These are phyloP conservation scores for Ophiostoma ips DNA, from an alignment of 2,329 filamentous ascomycete species.

Conservation along the genomic window DNA sequence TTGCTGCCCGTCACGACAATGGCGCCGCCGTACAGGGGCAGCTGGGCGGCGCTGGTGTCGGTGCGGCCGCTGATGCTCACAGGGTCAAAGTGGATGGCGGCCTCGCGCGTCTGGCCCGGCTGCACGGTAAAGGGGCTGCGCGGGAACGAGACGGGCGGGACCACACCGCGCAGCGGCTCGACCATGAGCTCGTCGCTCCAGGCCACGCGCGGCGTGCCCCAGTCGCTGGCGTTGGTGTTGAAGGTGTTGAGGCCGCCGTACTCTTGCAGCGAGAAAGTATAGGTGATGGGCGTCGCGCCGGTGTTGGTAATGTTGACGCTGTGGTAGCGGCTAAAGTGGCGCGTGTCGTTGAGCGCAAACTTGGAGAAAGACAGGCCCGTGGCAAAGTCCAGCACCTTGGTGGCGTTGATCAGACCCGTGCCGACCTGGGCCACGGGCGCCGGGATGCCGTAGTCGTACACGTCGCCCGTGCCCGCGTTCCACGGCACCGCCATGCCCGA, in stretches of 20 bases:
- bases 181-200: not conserved
- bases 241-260: constrained; percentile 21
- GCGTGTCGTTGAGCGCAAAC: constrained; percentile 31
- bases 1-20: not conserved
- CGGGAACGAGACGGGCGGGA: constrained; percentile 5
- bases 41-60: not conserved
- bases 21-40: not conserved
- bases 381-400: constrained; percentile 25
- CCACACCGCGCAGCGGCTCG: constrained; percentile 1
- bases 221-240: constrained; percentile 15
- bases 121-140: constrained; percentile 14
- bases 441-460: constrained; percentile 15
- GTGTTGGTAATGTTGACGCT: constrained; percentile 24
- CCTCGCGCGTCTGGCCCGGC: constrained; percentile 16
- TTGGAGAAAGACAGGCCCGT: constrained; percentile 24
- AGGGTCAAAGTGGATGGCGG: not conserved
- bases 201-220: constrained; percentile 4
- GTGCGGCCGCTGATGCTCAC: not conserved
- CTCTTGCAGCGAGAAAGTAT: constrained; percentile 19
- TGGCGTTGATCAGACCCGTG: constrained; percentile 27
- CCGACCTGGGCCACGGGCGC: constrained; percentile 21
- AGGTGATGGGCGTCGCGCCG: constrained; percentile 22
- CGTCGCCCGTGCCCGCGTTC: constrained; percentile 12
- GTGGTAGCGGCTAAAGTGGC: constrained; percentile 22
- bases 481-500: constrained; percentile 21